These are phyloP conservation scores for Pilatotrama ljubarskyi DNA, from an alignment of 768 basidiomycete genomes.

Conservation along the genomic window DNA sequence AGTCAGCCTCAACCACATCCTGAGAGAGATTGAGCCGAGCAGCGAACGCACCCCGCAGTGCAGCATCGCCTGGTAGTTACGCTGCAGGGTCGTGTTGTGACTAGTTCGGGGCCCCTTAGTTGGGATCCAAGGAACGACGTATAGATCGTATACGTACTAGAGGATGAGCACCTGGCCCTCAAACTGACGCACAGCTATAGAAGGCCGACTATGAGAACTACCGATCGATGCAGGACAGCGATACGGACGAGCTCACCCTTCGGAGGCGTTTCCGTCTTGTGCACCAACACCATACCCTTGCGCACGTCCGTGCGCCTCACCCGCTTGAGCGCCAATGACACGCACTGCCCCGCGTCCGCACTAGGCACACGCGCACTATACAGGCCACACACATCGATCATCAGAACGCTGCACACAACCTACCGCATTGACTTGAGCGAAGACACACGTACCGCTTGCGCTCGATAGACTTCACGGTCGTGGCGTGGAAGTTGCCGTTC, in stretches of 20 bases:
- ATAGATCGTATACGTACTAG: conserved; percentile 59
- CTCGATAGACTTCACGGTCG: conserved; percentile 88
- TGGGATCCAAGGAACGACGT: neutral
- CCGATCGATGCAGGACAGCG: neutral
- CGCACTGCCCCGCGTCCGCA: conserved; percentile 95
- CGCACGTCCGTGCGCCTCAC: conserved; percentile 78
- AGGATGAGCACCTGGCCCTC: conserved; percentile 93
- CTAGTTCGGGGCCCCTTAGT: conserved; percentile 37
- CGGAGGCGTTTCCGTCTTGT: conserved; percentile 76
- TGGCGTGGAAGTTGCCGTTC: conserved; percentile 82
- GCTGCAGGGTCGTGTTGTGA: conserved; percentile 91
- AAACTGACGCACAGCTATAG: conserved; percentile 74
- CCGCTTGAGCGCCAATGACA: conserved; percentile 90
- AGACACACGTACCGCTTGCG: conserved; percentile 67
- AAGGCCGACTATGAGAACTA: neutral
- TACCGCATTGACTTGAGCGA: too few species aligned
- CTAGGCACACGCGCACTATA: conserved; percentile 72
- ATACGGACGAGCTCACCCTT: conserved; percentile 48
- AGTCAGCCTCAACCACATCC: conserved; percentile 11
- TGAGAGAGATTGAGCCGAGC: neutral
- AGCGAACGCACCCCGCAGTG: conserved; percentile 75
- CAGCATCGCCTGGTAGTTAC: conserved; percentile 94
- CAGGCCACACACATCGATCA: neutral
- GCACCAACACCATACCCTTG: conserved; percentile 94
- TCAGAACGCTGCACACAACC: neutral